Percentiles rank a stretch among this genome's conserved stretches.
Evolutionary conservation across 768 basidiomycete genomes (phyloP).

Genomic region (Auricularia sp.): DNA sequence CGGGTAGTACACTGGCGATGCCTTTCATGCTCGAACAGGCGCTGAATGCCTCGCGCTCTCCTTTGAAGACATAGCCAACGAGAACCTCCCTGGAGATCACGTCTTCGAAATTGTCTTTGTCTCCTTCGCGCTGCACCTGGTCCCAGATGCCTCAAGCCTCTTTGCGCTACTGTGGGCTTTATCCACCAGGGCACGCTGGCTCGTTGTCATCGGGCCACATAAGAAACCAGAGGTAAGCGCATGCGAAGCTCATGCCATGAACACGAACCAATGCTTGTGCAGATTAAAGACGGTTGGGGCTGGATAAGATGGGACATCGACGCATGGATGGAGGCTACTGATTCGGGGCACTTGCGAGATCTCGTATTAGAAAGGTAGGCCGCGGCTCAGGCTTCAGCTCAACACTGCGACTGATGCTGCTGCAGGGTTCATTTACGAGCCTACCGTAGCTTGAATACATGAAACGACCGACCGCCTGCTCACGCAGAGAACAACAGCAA

Average conservation of each 20-base stretch:
- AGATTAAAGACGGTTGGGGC: slow-evolving; percentile 62
- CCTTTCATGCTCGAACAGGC: slow-evolving; percentile 45
- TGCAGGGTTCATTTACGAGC: not conserved
- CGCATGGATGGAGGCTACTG: slow-evolving; percentile 28
- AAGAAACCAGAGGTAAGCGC: slow-evolving; percentile 58
- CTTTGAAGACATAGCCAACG: slow-evolving; percentile 54
- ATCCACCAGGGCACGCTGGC: slow-evolving; percentile 50
- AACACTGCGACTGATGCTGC: too few relatives aligned
- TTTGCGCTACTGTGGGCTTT: slow-evolving; percentile 58
- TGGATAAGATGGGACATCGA: slow-evolving; percentile 52
- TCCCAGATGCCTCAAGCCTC: slow-evolving; percentile 48
- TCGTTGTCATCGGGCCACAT: slow-evolving; percentile 62
- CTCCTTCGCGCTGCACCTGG: slow-evolving; percentile 65
- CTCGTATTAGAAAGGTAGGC: not conserved
- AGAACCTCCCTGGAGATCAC: slow-evolving; percentile 28
- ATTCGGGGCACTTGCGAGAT: not conserved
- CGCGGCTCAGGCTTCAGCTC: not conserved
- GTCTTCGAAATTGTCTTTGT: slow-evolving; percentile 54
- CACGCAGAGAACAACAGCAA: too few relatives aligned
- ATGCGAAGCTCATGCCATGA: not conserved
- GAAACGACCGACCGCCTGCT: too few relatives aligned
- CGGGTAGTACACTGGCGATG: slow-evolving; percentile 46
- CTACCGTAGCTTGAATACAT: not conserved
- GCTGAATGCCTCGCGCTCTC: slow-evolving; percentile 46
- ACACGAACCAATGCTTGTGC: not conserved